Conservation (phyloP, 164 flowering plant genomes). For the Liriodendron chinense region DNA sequence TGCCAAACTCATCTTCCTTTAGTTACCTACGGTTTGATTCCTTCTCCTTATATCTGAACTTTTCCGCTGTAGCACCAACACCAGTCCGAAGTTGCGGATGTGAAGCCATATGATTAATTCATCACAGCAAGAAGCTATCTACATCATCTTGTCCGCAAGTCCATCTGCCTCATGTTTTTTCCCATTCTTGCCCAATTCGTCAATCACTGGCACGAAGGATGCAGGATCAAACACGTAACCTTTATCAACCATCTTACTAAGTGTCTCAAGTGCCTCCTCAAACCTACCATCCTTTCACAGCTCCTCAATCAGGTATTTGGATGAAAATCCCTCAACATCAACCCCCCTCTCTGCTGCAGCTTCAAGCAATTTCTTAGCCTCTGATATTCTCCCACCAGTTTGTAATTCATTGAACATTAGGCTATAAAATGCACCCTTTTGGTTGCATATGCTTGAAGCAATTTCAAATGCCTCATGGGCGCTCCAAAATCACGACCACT, state of each 20-base stretch:
- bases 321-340: slow-evolving; percentile 53
- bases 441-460: slow-evolving; percentile 59
- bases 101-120: slow-evolving; percentile 1
- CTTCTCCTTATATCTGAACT: slow-evolving; percentile 21
- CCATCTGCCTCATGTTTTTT: slow-evolving; percentile 69
- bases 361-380: slow-evolving; percentile 60
- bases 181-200: slow-evolving; percentile 63
- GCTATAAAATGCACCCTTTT: slow-evolving; percentile 60
- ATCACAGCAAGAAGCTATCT: slow-evolving; percentile 42
- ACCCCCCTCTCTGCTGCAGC: slow-evolving; percentile 51
- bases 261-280: slow-evolving; percentile 50
- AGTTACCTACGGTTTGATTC: slow-evolving; percentile 18
- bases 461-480: slow-evolving; percentile 61
- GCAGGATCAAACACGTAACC: slow-evolving; percentile 76
- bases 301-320: slow-evolving; percentile 59
- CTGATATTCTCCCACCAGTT: slow-evolving; percentile 47
- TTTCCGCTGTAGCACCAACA: slow-evolving; percentile 21
- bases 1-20: slow-evolving; percentile 20
- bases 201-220: slow-evolving; percentile 83
- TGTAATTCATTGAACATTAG: slow-evolving; percentile 71
- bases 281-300: slow-evolving; percentile 59
- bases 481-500: slow-evolving; percentile 52
- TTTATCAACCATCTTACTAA: slow-evolving; percentile 52
- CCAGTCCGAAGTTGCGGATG: slow-evolving; percentile 4
- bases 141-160: slow-evolving; percentile 79